phyloP scores from a whole-genome alignment of 2,329 filamentous ascomycete species.

The Raffaelea albimanens region DNA sequence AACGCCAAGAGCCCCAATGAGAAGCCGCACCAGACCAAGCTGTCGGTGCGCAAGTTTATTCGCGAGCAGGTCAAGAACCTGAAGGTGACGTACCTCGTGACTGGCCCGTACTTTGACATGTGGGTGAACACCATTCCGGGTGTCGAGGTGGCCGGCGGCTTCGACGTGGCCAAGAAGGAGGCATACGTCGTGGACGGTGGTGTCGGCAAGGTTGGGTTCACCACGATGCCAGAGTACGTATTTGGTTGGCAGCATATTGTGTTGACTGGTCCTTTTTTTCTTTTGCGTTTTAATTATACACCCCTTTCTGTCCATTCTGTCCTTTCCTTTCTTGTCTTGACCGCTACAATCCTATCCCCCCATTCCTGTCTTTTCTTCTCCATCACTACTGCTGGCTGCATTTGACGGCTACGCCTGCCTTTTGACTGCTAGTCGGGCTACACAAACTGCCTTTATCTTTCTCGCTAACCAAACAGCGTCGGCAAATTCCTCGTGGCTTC shows the following conservation, averaged over 20 bases:
- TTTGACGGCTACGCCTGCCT: too few species aligned
- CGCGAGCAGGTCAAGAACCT: constrained; percentile 42
- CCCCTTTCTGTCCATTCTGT: not conserved
- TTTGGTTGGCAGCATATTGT: not conserved
- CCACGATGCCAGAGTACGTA: constrained; percentile 57
- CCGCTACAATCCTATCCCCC: not conserved
- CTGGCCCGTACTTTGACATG: constrained; percentile 59
- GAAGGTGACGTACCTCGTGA: constrained; percentile 58
- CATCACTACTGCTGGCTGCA: too few species aligned
- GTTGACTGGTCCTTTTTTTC: too few species aligned
- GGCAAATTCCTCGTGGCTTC: constrained; percentile 56
- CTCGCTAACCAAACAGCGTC: constrained; percentile 32
- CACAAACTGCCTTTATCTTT: too few species aligned
- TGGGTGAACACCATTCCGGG: constrained; percentile 38
- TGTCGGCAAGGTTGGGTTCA: constrained; percentile 54
- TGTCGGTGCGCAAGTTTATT: constrained; percentile 55
- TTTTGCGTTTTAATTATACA: too few species aligned
- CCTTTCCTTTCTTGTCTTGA: not conserved
- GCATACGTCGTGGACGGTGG: constrained; percentile 56
- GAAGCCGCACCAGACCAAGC: constrained; percentile 60
- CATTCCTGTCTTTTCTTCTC: not conserved
- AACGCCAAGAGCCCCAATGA: constrained; percentile 46
- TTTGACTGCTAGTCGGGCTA: too few species aligned
- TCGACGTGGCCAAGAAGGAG: constrained; percentile 44
- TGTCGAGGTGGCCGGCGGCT: constrained; percentile 40